Evolutionary conservation across 2,329 filamentous ascomycete genomes (phyloP), one percentile per base, ranked within the genome.

Genomic region (Curvularia hawaiiensis): DNA sequence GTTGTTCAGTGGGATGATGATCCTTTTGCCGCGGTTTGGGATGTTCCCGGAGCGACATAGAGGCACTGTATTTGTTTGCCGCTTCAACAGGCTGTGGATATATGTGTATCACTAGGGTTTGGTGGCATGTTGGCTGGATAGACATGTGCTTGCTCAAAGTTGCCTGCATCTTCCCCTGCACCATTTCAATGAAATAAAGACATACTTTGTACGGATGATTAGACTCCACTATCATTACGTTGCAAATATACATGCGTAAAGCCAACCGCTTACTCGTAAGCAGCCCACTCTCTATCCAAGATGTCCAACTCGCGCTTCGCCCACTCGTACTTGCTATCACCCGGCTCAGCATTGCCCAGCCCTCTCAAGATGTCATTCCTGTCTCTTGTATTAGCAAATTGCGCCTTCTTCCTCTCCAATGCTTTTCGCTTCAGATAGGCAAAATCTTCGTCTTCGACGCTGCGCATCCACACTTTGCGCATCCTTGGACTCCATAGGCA

Each of bases 401-500:
- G 72, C 9, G 59, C 63, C 35, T 59, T 59, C 55, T 70, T 72
- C 63, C 84, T 80, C 43, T 83, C 82, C 45, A 85, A 79, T 54
- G 88, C 85, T 44, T 85, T 81, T 20, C 84, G 73, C 64, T 84
- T 81, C 39, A 97, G 75, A 62, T 88, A 88, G 24, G 81, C 80
- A 55, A 88, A 82, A 68, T 96, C 90, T 51, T 89, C 84, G 35
- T 83, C 82, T 54, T 83, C 79, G 44, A 91, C 87, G 0, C 90
- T 88, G 30, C 85, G 82, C 28, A 79, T 77, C 71, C 96, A 96
- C 1, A 91, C 82, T 0, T 83, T 82, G 40, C 92, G 83, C 91
- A 97, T 97, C 16, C 89, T 84, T 4, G 83, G 77, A 43, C 90
- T 93, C 73, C 95, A 96, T 3, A 97, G 82, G 74, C 94, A 90